A percentile compares a stretch with the other conserved stretches of the same genome.
Evolutionary conservation across 345 rosid genomes (phyloP).

Genomic region (Citrus cavaleriei): DNA sequence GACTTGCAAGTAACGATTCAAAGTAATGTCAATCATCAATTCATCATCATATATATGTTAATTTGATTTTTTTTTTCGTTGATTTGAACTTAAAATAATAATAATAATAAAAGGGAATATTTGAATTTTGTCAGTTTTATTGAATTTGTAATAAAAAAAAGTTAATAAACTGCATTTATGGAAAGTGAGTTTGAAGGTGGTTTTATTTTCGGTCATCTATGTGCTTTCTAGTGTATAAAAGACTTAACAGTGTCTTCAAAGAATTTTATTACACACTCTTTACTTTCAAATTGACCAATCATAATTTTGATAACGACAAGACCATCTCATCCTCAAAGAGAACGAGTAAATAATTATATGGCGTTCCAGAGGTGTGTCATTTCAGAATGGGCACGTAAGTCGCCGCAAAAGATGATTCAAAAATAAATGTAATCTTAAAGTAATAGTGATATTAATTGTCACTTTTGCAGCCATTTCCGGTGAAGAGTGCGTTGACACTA

Average conservation of each 20-base stretch:
- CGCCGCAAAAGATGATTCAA: background rate
- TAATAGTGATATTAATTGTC: background rate
- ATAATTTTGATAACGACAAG: no score
- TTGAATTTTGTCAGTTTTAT: background rate
- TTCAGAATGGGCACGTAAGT: background rate
- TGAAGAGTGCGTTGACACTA: no score
- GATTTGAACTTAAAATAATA: background rate
- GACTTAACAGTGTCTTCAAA: no score
- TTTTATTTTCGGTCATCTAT: no score
- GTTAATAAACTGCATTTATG: background rate
- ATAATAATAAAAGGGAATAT: background rate
- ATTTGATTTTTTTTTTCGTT: background rate
- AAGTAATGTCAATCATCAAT: background rate
- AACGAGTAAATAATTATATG: background rate
- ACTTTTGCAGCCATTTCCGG: no score
- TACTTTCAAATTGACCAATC: no score
- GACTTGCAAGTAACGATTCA: constrained; percentile 23
- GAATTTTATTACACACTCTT: no score
- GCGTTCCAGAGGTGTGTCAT: background rate
- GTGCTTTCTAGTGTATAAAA: no score
- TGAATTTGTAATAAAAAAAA: background rate
- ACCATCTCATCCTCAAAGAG: background rate
- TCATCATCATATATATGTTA: background rate
- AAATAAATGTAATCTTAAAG: background rate
- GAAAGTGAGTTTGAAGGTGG: no score